Evolutionary conservation across 2,329 filamentous ascomycete genomes (phyloP).

Genomic region (Diaporthe citrichinensis): DNA sequence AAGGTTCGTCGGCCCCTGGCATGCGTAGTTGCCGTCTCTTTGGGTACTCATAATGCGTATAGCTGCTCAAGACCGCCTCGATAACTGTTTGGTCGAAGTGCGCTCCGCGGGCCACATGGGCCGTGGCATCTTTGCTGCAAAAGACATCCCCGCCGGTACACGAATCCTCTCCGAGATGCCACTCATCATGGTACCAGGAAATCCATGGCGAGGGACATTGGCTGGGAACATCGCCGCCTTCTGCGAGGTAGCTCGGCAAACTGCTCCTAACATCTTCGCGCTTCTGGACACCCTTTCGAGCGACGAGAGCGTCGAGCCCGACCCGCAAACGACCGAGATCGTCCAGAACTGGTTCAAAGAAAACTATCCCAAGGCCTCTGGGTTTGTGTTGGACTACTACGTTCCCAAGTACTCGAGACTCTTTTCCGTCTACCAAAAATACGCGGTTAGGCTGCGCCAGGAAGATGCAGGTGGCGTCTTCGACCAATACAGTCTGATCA

Average conservation of each 20-base stretch:
- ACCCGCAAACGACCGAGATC: neutral
- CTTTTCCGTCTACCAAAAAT: slow-evolving; percentile 11
- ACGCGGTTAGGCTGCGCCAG: neutral
- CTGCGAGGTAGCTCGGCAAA: neutral
- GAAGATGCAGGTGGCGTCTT: slow-evolving; percentile 23
- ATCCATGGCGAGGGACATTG: neutral
- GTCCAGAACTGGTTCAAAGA: neutral
- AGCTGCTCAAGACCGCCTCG: neutral
- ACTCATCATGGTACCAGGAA: slow-evolving; percentile 32
- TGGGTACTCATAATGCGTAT: neutral
- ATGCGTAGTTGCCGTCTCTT: no score
- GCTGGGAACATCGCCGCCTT: slow-evolving; percentile 36
- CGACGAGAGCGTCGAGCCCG: neutral
- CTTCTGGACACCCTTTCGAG: neutral
- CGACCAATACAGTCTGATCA: slow-evolving; percentile 35
- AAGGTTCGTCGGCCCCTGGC: neutral
- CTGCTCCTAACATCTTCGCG: neutral
- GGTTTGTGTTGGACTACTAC: neutral
- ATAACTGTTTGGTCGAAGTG: neutral
- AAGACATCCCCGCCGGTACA: slow-evolving; percentile 33
- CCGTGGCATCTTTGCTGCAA: slow-evolving; percentile 30
- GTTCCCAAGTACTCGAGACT: slow-evolving; percentile 4
- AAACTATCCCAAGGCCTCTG: neutral
- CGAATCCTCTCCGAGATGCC: slow-evolving; percentile 36
- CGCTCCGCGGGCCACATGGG: slow-evolving; percentile 34